phyloP scores from a whole-genome alignment of 441 rosid species.

The Jatropha multifida region DNA sequence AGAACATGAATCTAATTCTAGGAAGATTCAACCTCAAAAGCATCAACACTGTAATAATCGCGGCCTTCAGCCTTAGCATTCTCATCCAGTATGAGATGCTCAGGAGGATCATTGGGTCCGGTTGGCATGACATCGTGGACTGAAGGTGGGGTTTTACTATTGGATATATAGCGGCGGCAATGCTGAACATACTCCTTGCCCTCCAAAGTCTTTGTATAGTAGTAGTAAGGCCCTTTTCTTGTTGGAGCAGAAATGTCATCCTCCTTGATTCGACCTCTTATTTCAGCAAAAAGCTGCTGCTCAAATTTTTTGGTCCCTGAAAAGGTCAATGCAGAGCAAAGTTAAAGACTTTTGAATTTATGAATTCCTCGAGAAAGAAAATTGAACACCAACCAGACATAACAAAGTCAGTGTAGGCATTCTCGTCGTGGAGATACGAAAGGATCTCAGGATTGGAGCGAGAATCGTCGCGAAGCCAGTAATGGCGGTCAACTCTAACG shows the following conservation, averaged over 20 bases:
- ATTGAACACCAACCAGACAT: slow-evolving; percentile 51
- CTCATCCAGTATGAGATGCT: slow-evolving; percentile 85
- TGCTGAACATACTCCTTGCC: slow-evolving; percentile 84
- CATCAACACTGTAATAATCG: slow-evolving; percentile 55
- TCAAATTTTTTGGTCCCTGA: slow-evolving; percentile 68
- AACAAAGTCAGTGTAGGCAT: slow-evolving; percentile 50
- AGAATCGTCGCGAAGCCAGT: slow-evolving; percentile 95
- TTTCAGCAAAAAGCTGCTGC: slow-evolving; percentile 64
- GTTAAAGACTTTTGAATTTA: too few relatives aligned
- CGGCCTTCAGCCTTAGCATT: slow-evolving; percentile 63
- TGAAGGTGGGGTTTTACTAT: slow-evolving; percentile 45
- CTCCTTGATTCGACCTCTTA: slow-evolving; percentile 80
- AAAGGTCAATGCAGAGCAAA: neutral
- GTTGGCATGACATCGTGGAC: slow-evolving; percentile 70
- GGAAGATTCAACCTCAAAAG: slow-evolving; percentile 51
- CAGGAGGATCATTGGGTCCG: slow-evolving; percentile 74
- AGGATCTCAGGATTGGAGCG: slow-evolving; percentile 63
- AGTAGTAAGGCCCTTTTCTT: slow-evolving; percentile 69
- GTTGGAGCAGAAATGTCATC: slow-evolving; percentile 75
- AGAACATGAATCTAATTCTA: neutral
- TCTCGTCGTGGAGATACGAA: slow-evolving; percentile 64
- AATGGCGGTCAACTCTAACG: slow-evolving; percentile 66
- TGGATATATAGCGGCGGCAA: slow-evolving; percentile 52
- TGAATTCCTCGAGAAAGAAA: too few relatives aligned
- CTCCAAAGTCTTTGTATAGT: slow-evolving; percentile 60